Percentiles rank a stretch among this genome's conserved stretches.
phyloP scores from a whole-genome alignment of 305 asterid species.

The Galium porrigens region DNA sequence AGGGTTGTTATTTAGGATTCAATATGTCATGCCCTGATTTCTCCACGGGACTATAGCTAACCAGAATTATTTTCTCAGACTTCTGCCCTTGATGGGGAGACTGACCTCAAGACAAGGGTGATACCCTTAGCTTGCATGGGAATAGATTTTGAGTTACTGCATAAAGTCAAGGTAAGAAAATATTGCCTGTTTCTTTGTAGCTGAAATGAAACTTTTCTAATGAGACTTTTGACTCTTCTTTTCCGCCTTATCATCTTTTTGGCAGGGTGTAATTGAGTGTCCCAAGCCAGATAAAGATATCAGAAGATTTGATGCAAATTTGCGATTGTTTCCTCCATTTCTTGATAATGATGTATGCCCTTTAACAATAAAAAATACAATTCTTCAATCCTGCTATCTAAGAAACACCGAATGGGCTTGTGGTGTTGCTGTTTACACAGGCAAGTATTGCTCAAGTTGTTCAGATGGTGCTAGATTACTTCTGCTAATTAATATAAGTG shows the following conservation, averaged over 20 bases:
- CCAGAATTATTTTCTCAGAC: constrained; percentile 39
- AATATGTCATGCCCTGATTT: not conserved
- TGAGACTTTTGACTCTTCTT: constrained; percentile 1
- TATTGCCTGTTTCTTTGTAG: not conserved
- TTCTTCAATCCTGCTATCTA: constrained; percentile 92
- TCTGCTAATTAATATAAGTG: not conserved
- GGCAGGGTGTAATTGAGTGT: constrained; percentile 92
- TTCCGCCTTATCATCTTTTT: constrained; percentile 16
- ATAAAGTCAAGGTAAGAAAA: constrained; percentile 66
- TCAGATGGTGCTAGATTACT: not conserved
- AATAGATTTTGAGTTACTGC: constrained; percentile 75
- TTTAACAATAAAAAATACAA: constrained; percentile 69
- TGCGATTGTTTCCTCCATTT: constrained; percentile 91
- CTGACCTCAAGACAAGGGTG: constrained; percentile 82
- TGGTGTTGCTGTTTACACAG: constrained; percentile 96
- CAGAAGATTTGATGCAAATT: constrained; percentile 86
- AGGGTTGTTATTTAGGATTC: not conserved
- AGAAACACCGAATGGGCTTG: constrained; percentile 99
- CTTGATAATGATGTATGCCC: constrained; percentile 91
- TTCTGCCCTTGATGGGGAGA: constrained; percentile 94
- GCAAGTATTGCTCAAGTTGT: constrained; percentile 26
- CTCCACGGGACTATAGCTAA: constrained; percentile 9
- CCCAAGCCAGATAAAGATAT: constrained; percentile 88
- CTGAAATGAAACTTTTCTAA: not conserved
- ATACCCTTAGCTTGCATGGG: constrained; percentile 94